phyloP scores from a whole-genome alignment of 2,329 filamentous ascomycete species.

The Calonectria hongkongensis region DNA sequence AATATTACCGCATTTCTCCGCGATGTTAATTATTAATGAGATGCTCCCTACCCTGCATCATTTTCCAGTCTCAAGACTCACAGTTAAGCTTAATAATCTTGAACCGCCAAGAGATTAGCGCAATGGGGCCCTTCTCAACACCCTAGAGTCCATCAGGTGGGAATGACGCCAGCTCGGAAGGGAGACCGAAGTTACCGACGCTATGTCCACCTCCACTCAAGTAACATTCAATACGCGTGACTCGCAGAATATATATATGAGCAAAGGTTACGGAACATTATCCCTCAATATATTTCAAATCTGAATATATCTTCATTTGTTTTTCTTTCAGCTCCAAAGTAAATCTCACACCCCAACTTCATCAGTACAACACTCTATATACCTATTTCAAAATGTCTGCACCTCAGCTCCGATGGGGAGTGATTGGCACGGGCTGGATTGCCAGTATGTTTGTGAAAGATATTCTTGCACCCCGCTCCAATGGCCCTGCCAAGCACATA shows the following conservation, averaged over 20 bases:
- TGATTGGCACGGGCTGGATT: slow-evolving; percentile 37
- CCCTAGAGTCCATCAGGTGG: background rate
- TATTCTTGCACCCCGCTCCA: slow-evolving; percentile 28
- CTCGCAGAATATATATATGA: slow-evolving; percentile 3
- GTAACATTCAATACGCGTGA: background rate
- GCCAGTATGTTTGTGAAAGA: slow-evolving; percentile 33
- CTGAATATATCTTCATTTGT: background rate
- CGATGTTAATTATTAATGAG: no score
- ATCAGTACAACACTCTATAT: background rate
- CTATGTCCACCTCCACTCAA: slow-evolving; percentile 1
- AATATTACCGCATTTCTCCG: no score
- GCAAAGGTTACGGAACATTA: background rate
- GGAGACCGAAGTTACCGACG: slow-evolving; percentile 24
- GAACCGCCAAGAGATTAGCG: background rate
- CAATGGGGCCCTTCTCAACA: background rate
- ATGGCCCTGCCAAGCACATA: slow-evolving; percentile 28
- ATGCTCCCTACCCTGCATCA: no score
- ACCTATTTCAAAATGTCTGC: slow-evolving; percentile 20
- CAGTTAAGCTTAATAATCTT: slow-evolving; percentile 9
- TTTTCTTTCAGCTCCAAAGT: no score
- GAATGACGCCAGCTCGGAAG: slow-evolving; percentile 14
- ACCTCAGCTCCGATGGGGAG: slow-evolving; percentile 29
- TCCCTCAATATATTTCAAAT: background rate
- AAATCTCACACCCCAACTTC: no score
- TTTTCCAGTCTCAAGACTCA: no score